Percentiles rank a stretch among this genome's conserved stretches.
These are phyloP conservation scores for Psophocarpus tetragonolobus DNA, from an alignment of 306 rosid genomes.

Conservation along the genomic window DNA sequence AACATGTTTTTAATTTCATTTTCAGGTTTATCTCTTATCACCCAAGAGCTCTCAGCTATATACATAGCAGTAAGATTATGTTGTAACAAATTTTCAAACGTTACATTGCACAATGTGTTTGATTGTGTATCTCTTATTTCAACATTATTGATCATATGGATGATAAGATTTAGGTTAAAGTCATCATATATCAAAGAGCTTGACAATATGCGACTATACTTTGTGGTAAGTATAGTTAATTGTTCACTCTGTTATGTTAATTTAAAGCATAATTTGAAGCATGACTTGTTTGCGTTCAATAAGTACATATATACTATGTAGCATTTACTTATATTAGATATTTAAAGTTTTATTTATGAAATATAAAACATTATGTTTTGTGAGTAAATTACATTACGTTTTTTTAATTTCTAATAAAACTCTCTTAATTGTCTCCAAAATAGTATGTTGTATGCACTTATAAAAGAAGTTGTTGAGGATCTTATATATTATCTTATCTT, in stretches of 20 bases:
- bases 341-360: neutral
- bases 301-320: neutral
- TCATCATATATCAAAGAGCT: constrained; percentile 66
- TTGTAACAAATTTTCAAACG: neutral
- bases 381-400: too few relatives aligned
- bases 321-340: neutral
- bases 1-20: neutral
- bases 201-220: constrained; percentile 55
- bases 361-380: too few relatives aligned
- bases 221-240: constrained; percentile 52
- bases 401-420: too few relatives aligned
- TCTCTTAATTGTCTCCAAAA: too few relatives aligned
- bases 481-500: too few relatives aligned
- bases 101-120: constrained; percentile 41
- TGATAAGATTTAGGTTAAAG: constrained; percentile 66
- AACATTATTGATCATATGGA: constrained; percentile 60
- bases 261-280: neutral
- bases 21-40: constrained; percentile 70
- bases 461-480: too few relatives aligned
- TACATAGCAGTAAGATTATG: constrained; percentile 47
- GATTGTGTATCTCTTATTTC: constrained; percentile 51
- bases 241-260: neutral
- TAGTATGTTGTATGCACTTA: too few relatives aligned
- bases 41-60: constrained; percentile 77
- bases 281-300: neutral